These are phyloP conservation scores for Colletotrichum spaethianum DNA, from an alignment of 2,329 filamentous ascomycete species.

Conservation along the genomic window DNA sequence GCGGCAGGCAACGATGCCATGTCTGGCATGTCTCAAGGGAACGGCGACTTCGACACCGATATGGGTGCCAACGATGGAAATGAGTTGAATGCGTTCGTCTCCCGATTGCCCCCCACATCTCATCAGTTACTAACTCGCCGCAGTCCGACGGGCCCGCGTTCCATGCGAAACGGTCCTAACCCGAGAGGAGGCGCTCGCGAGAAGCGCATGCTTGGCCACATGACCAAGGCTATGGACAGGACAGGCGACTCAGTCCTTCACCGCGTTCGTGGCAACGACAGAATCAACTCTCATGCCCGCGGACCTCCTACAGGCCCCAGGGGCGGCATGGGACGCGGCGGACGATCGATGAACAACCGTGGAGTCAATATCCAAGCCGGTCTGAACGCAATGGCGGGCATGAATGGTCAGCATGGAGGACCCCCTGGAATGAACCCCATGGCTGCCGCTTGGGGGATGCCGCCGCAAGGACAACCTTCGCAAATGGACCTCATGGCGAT, in stretches of 20 bases:
- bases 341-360: constrained; percentile 66
- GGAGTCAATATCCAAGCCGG: constrained; percentile 65
- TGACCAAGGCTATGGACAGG: constrained; percentile 87
- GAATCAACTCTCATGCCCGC: constrained; percentile 84
- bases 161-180: constrained; percentile 83
- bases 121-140: constrained; percentile 56
- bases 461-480: constrained; percentile 53
- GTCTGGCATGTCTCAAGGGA: constrained; percentile 53
- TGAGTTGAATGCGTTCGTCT: constrained; percentile 72
- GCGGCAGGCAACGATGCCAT: constrained; percentile 47
- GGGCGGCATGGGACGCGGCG: constrained; percentile 63
- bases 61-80: constrained; percentile 74
- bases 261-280: constrained; percentile 81
- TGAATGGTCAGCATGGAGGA: constrained; percentile 50
- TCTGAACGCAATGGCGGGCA: constrained; percentile 58
- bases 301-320: constrained; percentile 81
- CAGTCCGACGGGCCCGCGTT: constrained; percentile 94
- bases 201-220: constrained; percentile 87
- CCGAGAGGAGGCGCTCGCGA: constrained; percentile 73
- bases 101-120: constrained; percentile 25
- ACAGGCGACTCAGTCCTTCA: constrained; percentile 82
- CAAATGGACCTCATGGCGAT: constrained; percentile 78
- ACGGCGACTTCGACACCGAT: constrained; percentile 74
- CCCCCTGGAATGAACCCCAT: constrained; percentile 55
- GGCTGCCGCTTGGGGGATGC: constrained; percentile 62